Evolutionary conservation across 306 rosid species (phyloP).

Genomic region (Cucumis hystrix): DNA sequence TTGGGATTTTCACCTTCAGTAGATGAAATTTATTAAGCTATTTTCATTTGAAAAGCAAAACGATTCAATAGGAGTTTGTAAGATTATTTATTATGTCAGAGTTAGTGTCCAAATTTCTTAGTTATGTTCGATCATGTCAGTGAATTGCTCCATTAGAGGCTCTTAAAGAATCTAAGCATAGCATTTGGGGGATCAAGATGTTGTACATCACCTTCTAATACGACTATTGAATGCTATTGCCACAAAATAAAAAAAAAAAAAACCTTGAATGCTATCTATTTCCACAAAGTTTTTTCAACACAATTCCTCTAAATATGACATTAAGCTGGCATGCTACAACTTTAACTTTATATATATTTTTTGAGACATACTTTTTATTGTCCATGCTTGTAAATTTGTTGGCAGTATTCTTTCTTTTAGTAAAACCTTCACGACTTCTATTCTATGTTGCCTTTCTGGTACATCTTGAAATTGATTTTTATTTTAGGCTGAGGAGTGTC

Average conservation of each 20-base stretch:
- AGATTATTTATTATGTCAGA: too few species aligned
- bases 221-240: not conserved
- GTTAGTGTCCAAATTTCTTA: too few species aligned
- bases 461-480: not conserved
- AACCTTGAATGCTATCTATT: not conserved
- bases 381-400: not conserved
- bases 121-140: not conserved
- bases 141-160: not conserved
- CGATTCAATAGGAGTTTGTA: not conserved
- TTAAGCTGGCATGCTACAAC: not conserved
- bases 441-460: not conserved
- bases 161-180: not conserved
- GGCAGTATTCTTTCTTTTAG: not conserved
- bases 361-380: not conserved
- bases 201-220: not conserved
- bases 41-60: not conserved
- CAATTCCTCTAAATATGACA: not conserved
- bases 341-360: not conserved
- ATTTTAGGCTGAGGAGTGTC: slow-evolving; percentile 68
- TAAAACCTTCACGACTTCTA: not conserved
- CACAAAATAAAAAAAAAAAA: too few species aligned
- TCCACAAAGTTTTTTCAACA: not conserved
- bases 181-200: not conserved
- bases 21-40: not conserved
- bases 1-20: too few species aligned